A percentile compares a stretch with the other conserved stretches of the same genome.
Evolutionary conservation across 2,329 filamentous ascomycete genomes (phyloP).

Genomic region (Kalmusia sp.): DNA sequence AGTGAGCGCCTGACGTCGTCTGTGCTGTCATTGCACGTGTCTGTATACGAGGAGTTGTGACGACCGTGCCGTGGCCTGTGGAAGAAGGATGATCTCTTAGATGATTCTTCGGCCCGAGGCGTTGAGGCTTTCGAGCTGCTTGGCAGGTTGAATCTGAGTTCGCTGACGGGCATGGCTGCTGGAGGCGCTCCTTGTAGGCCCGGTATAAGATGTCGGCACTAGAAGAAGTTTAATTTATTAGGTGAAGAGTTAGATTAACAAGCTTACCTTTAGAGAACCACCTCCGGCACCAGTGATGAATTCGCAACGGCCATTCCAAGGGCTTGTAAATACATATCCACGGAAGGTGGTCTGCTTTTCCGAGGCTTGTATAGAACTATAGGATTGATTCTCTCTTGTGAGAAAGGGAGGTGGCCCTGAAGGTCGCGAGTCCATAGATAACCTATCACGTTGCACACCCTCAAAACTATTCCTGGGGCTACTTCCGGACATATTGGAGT

Average conservation of each 20-base stretch:
- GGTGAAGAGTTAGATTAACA: background rate
- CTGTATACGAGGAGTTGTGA: slow-evolving; percentile 36
- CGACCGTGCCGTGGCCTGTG: slow-evolving; percentile 36
- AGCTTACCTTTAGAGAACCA: slow-evolving; percentile 65
- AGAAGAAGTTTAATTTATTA: slow-evolving; percentile 13
- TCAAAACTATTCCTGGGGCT: slow-evolving; percentile 30
- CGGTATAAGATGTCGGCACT: slow-evolving; percentile 74
- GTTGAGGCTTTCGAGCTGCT: slow-evolving; percentile 51
- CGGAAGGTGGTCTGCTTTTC: slow-evolving; percentile 60
- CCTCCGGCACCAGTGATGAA: slow-evolving; percentile 82
- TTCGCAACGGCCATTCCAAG: slow-evolving; percentile 87
- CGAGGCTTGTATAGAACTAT: slow-evolving; percentile 48
- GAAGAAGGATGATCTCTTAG: slow-evolving; percentile 46
- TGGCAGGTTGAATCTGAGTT: slow-evolving; percentile 89
- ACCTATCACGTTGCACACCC: slow-evolving; percentile 15
- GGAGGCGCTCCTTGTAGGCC: slow-evolving; percentile 46
- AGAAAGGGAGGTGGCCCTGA: slow-evolving; percentile 24
- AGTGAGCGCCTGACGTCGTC: slow-evolving; percentile 41
- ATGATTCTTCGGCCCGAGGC: slow-evolving; percentile 38
- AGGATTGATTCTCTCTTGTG: slow-evolving; percentile 33
- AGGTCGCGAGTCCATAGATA: slow-evolving; percentile 21
- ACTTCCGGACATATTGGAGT: slow-evolving; percentile 29
- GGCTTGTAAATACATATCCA: slow-evolving; percentile 78
- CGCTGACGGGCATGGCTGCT: slow-evolving; percentile 68
- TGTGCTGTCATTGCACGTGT: slow-evolving; percentile 19